These are phyloP conservation scores for Diaporthe citri DNA, from an alignment of 2,329 filamentous ascomycete species.

Conservation along the genomic window DNA sequence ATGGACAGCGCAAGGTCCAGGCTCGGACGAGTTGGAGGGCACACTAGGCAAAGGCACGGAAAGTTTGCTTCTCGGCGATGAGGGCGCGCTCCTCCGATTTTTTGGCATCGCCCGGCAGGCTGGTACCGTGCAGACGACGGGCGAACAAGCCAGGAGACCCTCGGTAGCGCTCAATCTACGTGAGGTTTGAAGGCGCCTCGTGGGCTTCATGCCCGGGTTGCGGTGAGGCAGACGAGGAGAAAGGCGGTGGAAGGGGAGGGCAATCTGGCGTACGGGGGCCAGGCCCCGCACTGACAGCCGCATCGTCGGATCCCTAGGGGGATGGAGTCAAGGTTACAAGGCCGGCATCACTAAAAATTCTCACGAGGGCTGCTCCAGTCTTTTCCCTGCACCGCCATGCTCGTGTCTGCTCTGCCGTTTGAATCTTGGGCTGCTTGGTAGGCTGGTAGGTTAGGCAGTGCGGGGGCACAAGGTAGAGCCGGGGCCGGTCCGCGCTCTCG, in stretches of 20 bases:
- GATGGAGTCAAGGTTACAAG: slow-evolving; percentile 10
- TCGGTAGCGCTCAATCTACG: slow-evolving; percentile 4
- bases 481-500: background rate
- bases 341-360: slow-evolving; percentile 25
- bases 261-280: background rate
- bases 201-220: slow-evolving; percentile 18
- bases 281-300: slow-evolving; percentile 30
- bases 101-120: background rate
- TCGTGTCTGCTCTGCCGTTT: background rate
- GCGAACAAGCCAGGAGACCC: background rate
- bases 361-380: slow-evolving; percentile 3
- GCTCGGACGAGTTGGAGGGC: background rate
- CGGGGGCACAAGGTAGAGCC: slow-evolving; percentile 2
- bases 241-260: slow-evolving; percentile 8
- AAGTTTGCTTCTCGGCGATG: slow-evolving; percentile 22
- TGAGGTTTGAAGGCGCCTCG: background rate
- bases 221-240: slow-evolving; percentile 31
- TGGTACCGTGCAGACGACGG: background rate
- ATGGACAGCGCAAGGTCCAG: background rate
- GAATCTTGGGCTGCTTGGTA: background rate
- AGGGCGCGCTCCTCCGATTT: background rate
- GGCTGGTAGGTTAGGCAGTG: background rate
- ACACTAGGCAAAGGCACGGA: slow-evolving; percentile 21
- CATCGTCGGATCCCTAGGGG: slow-evolving; percentile 19
- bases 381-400: slow-evolving; percentile 32